Base-by-base conservation (phyloP, 2,329 filamentous ascomycete genomes). In the Myriosclerotinia scirpicola region DNA sequence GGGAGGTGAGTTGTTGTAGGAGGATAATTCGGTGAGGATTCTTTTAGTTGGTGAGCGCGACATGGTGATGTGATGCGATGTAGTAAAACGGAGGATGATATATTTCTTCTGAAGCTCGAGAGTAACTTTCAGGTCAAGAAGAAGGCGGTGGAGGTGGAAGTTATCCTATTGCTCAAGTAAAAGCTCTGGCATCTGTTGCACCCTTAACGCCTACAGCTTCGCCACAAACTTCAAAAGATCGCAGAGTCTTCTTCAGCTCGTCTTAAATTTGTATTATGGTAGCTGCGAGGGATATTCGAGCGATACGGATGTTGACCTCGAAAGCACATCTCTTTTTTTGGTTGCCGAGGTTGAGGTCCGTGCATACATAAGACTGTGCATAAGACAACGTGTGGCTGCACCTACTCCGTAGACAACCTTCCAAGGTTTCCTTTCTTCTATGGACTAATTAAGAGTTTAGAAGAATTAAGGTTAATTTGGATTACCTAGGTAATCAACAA, bases 11-110 rank as follows among this genome's bases (percentile, higher is more conserved):
- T 44, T 44, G 56, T 59, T 65, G 68, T 67, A 74, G 64, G 71
- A 79, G 42, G 82, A 81, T 63, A 88, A 79, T 76, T 89, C 86
- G 73, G 83, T 84, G 69, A 87, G 76, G 68, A 89, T 80, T 34
- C 86, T 82, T 74, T 83, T 84, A 42, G 83, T 80, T 30, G 85
- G 85, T 70, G 77, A 69, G 55, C 68, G 67, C 38, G 67, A 67
- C 56, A 68, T 66, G 63, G 55, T 56, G 53, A 11, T 50, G n/a
- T 4, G 11, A 22, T 50, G 22, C 15, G 44, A 30, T 42, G 38
- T 1, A 44, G 54, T 30, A 3, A 30, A 26, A 17, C 17, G 50
- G 11, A 34, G 46, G 52, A 15, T 5, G 34, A 54, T n/a, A 20
- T 26, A n/a, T 61, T 12, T 26, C 2, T 14, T 34, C 9, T 15